Evolutionary conservation across 208 protist species (phyloP).

Genomic region (Trypanosoma platydactyli): DNA sequence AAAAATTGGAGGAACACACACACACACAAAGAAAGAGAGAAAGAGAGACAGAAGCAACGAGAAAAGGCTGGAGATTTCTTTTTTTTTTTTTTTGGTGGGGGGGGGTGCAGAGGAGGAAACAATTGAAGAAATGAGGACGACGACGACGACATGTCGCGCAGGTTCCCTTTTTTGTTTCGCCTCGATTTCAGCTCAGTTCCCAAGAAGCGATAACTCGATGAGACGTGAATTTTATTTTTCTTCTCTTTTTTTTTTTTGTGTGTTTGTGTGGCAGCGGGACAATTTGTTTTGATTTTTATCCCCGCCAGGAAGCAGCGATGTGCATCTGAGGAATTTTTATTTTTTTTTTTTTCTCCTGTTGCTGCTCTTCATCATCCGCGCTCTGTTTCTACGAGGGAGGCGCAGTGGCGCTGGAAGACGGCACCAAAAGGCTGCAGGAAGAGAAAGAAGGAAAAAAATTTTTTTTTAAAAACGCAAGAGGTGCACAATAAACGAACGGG

Average conservation of each 20-base stretch:
- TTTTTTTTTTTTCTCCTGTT: neutral
- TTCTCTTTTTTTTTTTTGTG: constrained; percentile 8
- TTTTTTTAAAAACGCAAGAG: too few relatives aligned
- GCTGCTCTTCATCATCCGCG: neutral
- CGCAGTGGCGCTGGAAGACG: neutral
- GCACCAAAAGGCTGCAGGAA: neutral
- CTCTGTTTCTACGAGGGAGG: neutral
- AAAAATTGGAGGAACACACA: neutral
- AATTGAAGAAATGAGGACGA: neutral
- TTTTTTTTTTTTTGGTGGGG: too few relatives aligned
- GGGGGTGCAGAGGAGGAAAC: neutral
- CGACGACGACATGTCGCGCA: too few relatives aligned
- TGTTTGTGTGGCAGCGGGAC: neutral
- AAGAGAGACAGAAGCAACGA: neutral
- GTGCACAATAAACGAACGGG: neutral
- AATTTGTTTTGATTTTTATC: neutral
- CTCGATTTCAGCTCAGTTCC: too few relatives aligned
- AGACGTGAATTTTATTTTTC: neutral
- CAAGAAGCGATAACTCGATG: neutral
- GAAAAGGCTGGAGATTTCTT: neutral
- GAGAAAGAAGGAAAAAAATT: neutral
- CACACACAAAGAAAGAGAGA: neutral
- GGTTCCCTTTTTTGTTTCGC: too few relatives aligned
- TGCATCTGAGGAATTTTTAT: neutral
- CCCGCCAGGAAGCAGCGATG: neutral